Evolutionary conservation across 495 filamentous ascomycete species (phyloP).

Genomic region (Penicillium manginii): DNA sequence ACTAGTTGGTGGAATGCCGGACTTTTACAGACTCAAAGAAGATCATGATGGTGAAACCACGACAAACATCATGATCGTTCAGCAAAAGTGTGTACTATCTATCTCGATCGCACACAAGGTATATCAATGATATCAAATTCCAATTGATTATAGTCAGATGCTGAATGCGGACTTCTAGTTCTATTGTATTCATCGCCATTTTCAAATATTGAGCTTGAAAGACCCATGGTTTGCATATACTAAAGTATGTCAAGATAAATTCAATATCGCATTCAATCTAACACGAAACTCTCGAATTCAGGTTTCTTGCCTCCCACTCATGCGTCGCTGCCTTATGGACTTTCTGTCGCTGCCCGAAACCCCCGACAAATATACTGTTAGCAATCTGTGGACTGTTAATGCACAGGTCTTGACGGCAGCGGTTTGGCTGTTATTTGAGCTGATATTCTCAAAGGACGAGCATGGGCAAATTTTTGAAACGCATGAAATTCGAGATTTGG

Average conservation of each 20-base stretch:
- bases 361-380: constrained; percentile 3
- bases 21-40: background rate
- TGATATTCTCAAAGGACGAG: constrained; percentile 14
- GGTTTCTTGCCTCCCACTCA: constrained; percentile 20
- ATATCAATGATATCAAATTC: background rate
- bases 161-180: constrained; percentile 3
- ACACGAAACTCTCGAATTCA: background rate
- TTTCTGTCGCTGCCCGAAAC: constrained; percentile 15
- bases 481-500: constrained; percentile 5
- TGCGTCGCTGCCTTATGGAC: constrained; percentile 5
- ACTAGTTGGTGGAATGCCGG: constrained; percentile 10
- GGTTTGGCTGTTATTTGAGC: constrained; percentile 17
- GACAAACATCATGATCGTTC: background rate
- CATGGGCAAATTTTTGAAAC: constrained; percentile 5
- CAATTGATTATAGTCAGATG: background rate
- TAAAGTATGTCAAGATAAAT: constrained; percentile 2
- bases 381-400: constrained; percentile 19
- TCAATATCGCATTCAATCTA: no score
- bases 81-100: background rate
- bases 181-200: constrained; percentile 18
- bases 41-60: background rate
- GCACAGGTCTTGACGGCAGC: constrained; percentile 19
- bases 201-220: constrained; percentile 18
- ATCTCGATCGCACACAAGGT: constrained; percentile 6
- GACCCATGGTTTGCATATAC: constrained; percentile 22